A percentile compares a stretch with the other conserved stretches of the same genome.
Evolutionary conservation across 2,329 filamentous ascomycete species (phyloP).

Genomic region (Sporothrix protearum): DNA sequence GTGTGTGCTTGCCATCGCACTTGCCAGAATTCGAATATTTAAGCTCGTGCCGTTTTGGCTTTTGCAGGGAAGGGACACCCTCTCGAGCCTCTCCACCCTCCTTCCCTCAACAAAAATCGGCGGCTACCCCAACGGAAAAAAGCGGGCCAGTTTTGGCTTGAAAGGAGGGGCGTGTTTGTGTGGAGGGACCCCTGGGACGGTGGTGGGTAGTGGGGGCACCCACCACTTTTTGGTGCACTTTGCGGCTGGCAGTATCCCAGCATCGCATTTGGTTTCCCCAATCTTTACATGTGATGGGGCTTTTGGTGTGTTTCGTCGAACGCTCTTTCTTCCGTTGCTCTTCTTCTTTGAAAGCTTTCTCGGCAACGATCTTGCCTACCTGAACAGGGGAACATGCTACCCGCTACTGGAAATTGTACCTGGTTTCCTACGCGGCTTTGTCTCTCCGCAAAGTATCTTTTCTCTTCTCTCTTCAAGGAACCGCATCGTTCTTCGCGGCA

Average conservation of each 20-base stretch:
- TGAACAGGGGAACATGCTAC: constrained; percentile 12
- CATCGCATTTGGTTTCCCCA: background rate
- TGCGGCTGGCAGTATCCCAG: background rate
- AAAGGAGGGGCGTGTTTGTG: constrained; percentile 4
- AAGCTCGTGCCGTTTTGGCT: constrained; percentile 9
- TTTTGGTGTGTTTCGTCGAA: background rate
- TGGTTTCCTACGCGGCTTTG: background rate
- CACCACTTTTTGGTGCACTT: background rate
- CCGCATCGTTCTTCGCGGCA: background rate
- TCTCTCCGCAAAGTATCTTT: background rate
- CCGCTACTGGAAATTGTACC: background rate
- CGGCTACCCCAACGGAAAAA: constrained; percentile 30
- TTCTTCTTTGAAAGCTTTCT: no score
- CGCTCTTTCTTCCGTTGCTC: background rate
- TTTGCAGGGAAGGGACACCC: no score
- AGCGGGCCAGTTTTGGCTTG: constrained; percentile 21
- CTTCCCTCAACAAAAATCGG: constrained; percentile 26
- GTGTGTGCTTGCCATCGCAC: background rate
- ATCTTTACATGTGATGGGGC: constrained; percentile 9
- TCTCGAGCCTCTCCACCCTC: background rate
- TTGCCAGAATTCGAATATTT: background rate
- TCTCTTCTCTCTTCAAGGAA: background rate
- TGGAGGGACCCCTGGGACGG: constrained; percentile 6
- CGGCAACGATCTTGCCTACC: background rate
- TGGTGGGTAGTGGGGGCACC: background rate